Percentiles rank a stretch among this genome's conserved stretches.
Evolutionary conservation across 768 basidiomycete species (phyloP).

Genomic region (Austroboletus eburneus): DNA sequence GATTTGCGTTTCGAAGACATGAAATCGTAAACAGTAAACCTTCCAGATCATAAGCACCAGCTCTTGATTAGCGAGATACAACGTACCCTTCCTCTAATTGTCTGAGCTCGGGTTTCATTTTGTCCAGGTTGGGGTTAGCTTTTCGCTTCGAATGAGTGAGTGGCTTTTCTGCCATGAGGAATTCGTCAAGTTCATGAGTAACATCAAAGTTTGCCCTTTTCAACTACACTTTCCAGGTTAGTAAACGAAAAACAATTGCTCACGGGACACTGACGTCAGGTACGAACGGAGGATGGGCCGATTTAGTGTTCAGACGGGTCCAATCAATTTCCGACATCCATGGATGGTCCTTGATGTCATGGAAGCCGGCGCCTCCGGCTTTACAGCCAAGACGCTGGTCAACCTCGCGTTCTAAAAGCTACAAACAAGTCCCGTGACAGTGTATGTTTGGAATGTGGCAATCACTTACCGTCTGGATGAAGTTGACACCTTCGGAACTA

Average conservation of each 20-base stretch:
- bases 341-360: slow-evolving; percentile 74
- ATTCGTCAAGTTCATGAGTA: slow-evolving; percentile 95
- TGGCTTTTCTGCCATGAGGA: slow-evolving; percentile 97
- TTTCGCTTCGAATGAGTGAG: slow-evolving; percentile 92
- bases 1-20: slow-evolving; percentile 65
- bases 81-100: slow-evolving; percentile 86
- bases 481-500: slow-evolving; percentile 62
- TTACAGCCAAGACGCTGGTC: slow-evolving; percentile 78
- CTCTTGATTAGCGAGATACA: too few relatives aligned
- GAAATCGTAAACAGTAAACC: slow-evolving; percentile 90
- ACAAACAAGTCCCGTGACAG: slow-evolving; percentile 8
- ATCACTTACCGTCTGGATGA: slow-evolving; percentile 59
- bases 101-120: slow-evolving; percentile 87
- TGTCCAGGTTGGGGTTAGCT: slow-evolving; percentile 76
- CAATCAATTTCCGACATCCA: slow-evolving; percentile 88
- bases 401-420: slow-evolving; percentile 86
- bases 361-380: slow-evolving; percentile 61
- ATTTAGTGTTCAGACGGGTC: slow-evolving; percentile 68
- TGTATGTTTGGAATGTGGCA: not conserved
- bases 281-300: slow-evolving; percentile 75
- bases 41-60: slow-evolving; percentile 31
- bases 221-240: slow-evolving; percentile 46
- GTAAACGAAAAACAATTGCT: not conserved
- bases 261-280: slow-evolving; percentile 73
- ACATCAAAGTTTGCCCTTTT: slow-evolving; percentile 99